These are phyloP conservation scores for Chlorella vulgaris DNA, from an alignment of 139 green algal genomes.

Conservation along the genomic window DNA sequence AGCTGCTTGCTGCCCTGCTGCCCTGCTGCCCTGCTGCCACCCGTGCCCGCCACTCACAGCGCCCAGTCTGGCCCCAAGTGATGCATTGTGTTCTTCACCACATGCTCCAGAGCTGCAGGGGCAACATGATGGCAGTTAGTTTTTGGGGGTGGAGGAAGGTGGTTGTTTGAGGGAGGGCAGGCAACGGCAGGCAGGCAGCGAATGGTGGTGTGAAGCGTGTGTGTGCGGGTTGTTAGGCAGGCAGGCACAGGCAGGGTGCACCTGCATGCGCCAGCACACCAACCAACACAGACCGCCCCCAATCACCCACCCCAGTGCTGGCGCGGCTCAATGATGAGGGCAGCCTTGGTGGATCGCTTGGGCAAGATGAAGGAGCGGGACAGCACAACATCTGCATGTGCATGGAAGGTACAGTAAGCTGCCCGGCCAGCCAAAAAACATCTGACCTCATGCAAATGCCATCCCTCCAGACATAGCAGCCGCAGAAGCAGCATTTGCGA, in stretches of 20 bases:
- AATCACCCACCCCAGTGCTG: constrained; percentile 20
- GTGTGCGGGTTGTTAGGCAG: neutral
- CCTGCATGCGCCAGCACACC: neutral
- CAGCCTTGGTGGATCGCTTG: neutral
- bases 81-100: constrained; percentile 31
- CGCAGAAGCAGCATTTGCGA: no score
- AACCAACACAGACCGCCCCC: neutral
- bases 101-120: constrained; percentile 33
- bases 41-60: neutral
- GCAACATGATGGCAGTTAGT: no score
- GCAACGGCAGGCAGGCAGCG: neutral
- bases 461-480: no score
- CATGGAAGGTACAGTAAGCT: neutral
- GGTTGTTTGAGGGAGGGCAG: neutral
- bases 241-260: neutral
- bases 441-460: no score
- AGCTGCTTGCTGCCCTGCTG: neutral
- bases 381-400: constrained; percentile 8
- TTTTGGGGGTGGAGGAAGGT: neutral
- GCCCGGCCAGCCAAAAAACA: no score
- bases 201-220: neutral
- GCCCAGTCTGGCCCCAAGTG: constrained; percentile 25
- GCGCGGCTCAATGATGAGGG: constrained; percentile 27
- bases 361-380: constrained; percentile 3
- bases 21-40: neutral